A percentile compares a stretch with the other conserved stretches of the same genome.
These are phyloP conservation scores for Penicillium manginii DNA, from an alignment of 495 filamentous ascomycete genomes.

Conservation along the genomic window DNA sequence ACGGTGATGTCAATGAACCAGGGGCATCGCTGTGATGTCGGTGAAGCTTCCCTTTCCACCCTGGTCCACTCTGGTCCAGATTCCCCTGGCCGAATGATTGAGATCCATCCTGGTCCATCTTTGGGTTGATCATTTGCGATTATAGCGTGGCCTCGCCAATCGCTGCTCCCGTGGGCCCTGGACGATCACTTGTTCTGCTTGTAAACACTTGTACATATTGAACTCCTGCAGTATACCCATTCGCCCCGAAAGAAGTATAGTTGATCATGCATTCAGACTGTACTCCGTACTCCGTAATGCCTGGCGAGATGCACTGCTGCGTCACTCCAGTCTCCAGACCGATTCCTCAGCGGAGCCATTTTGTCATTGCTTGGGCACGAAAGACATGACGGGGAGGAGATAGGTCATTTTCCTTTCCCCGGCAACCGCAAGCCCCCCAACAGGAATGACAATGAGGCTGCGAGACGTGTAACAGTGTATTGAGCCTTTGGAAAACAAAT, in stretches of 20 bases:
- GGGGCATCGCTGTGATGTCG: conserved; percentile 22
- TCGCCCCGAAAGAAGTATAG: conserved; percentile 1
- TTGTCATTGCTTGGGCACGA: conserved; percentile 10
- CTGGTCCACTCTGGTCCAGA: conserved; percentile 27
- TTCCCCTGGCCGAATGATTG: conserved; percentile 10
- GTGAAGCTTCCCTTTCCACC: conserved; percentile 4
- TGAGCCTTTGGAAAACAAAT: background rate
- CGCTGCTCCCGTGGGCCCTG: conserved; percentile 3
- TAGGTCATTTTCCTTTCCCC: conserved; percentile 7
- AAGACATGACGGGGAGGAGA: background rate
- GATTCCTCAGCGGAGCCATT: conserved; percentile 8
- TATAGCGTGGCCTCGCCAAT: conserved; percentile 21
- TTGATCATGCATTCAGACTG: conserved; percentile 6
- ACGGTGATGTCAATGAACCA: conserved; percentile 30
- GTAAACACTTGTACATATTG: conserved; percentile 6
- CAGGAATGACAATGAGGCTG: conserved; percentile 11
- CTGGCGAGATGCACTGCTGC: background rate
- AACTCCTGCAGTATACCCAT: conserved; percentile 1
- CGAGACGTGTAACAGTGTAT: conserved; percentile 11
- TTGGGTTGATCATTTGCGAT: conserved; percentile 14
- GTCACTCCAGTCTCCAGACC: conserved; percentile 12
- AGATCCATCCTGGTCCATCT: conserved; percentile 15
- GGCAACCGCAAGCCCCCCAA: conserved; percentile 3
- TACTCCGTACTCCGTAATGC: background rate
- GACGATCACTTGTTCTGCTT: conserved; percentile 2